Base-by-base conservation (phyloP, 2,329 filamentous ascomycete species). In the Grosmannia clavigera region DNA sequence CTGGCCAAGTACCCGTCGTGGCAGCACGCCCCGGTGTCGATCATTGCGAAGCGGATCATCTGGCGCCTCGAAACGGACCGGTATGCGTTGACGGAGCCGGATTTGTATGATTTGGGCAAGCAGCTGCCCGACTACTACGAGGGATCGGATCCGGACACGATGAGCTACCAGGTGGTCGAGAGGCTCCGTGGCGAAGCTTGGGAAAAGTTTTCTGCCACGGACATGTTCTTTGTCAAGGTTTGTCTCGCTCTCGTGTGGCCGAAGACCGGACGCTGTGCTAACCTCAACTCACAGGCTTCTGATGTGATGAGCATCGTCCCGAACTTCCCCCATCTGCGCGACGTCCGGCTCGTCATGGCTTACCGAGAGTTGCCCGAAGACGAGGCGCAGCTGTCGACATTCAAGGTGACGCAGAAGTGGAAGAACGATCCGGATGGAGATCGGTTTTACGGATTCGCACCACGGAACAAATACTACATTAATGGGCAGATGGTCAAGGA, bases 211-310 rank as follows among this genome's bases (percentile, higher is more conserved):
- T 70, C 76, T 62, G 75, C 76, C 22, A 78, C 81, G 67, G 80
- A 86, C 65, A 77, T 86, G 76, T 87, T 86, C 68, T 86, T 86
- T 66, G 79, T 87, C 63, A 86, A 84, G 76, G 82, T 85, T 71
- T 63, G 74, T 62, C 25, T 53, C 9, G 22, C 35, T 10, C n/a
- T 2, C 16, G 19, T 5, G 14, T 54, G 25, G 35, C 25, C 5
- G 33, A 33, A 29, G 25, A n/a, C 14, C n/a, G 10, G 7, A 29
- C 2, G 22, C 14, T 11, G 25, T 60, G 22, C 64, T 69, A 60
- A 69, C 61, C 3, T 1, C 65, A 25, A 38, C 12, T 22, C 4
- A 14, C 64, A 85, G 82, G 74, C 82, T 58, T 83, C 82, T 35
- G 84, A 87, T 65, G 76, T 86, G 61, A 77, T 87, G 73, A 79